Percentiles rank a stretch among this genome's conserved stretches.
These are phyloP conservation scores for Venturia oleaginea DNA, from an alignment of 2,329 filamentous ascomycete genomes.

Conservation along the genomic window DNA sequence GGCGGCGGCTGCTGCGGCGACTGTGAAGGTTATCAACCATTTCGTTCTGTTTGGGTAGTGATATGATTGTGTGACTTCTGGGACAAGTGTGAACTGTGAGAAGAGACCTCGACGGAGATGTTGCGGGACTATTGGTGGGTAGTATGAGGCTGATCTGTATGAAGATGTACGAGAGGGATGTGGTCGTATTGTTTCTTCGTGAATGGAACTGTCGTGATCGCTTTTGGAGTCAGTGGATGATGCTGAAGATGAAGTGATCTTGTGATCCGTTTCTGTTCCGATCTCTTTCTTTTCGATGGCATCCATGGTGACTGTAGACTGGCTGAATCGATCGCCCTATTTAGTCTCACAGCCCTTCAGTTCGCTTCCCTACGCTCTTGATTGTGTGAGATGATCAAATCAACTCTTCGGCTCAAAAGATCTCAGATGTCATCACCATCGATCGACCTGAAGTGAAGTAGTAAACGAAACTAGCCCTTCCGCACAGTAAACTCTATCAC, in stretches of 20 bases:
- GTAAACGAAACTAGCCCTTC: neutral
- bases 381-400: too few relatives aligned
- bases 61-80: constrained; percentile 69
- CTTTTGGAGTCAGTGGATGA: neutral
- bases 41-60: constrained; percentile 66
- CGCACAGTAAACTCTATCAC: neutral
- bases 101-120: constrained; percentile 61
- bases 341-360: neutral
- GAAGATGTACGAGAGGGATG: neutral
- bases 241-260: neutral
- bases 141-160: neutral
- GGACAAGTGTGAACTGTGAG: constrained; percentile 59
- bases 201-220: neutral
- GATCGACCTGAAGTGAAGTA: neutral
- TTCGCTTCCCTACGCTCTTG: too few relatives aligned
- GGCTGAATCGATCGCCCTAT: neutral
- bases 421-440: neutral
- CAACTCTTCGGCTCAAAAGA: too few relatives aligned
- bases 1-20: constrained; percentile 66
- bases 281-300: constrained; percentile 11
- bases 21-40: constrained; percentile 73
- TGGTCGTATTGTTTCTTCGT: neutral
- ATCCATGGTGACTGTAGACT: constrained; percentile 1
- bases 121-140: constrained; percentile 32
- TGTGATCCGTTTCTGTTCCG: neutral